These are phyloP conservation scores for Sindora glabra DNA, from an alignment of 306 rosid genomes.

Conservation along the genomic window DNA sequence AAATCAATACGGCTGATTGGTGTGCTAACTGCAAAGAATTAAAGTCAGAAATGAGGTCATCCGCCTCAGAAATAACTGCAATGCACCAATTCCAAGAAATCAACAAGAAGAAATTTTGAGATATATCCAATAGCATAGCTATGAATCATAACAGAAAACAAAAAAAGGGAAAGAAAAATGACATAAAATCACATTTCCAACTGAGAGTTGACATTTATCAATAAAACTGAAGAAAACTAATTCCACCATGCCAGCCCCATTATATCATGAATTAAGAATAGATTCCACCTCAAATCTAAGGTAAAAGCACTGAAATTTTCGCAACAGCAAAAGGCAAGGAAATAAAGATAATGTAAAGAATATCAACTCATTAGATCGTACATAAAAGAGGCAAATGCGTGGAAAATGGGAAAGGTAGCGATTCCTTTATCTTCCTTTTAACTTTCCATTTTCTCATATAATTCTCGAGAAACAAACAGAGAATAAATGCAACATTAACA, in stretches of 20 bases:
- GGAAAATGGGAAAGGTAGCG: neutral
- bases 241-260: neutral
- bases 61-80: neutral
- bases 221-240: neutral
- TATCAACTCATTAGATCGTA: too few species aligned
- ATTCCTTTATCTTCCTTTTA: neutral
- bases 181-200: neutral
- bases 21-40: neutral
- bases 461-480: conserved; percentile 9
- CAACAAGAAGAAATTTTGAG: neutral
- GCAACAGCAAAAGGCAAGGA: neutral
- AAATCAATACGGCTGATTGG: neutral
- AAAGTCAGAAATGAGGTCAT: neutral
- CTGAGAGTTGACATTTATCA: neutral
- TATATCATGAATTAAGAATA: neutral
- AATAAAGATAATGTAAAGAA: too few species aligned
- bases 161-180: neutral
- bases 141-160: neutral
- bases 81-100: neutral
- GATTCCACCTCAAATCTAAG: neutral
- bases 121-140: neutral
- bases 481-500: neutral
- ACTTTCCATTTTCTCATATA: neutral
- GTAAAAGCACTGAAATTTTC: neutral
- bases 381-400: too few species aligned